Conservation (phyloP, 306 rosid genomes). For the Ormosia semicastrata region DNA sequence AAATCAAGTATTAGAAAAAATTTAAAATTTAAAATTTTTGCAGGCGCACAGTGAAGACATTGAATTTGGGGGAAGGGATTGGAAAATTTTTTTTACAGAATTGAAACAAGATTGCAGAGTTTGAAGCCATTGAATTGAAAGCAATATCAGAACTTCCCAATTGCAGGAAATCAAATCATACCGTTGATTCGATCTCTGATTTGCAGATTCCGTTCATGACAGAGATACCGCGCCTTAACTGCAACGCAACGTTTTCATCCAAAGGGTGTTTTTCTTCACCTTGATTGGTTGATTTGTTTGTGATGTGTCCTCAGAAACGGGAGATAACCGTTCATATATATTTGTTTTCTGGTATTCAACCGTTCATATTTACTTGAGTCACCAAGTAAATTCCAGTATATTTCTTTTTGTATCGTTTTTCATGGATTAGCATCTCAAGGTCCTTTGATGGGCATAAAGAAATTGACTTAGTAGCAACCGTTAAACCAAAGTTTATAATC, state of each 20-base stretch:
- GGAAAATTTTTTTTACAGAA: not conserved
- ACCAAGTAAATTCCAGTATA: no score
- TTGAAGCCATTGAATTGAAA: not conserved
- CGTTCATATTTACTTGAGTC: no score
- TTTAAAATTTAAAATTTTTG: not conserved
- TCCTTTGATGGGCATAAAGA: not conserved
- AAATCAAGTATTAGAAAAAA: conserved; percentile 9
- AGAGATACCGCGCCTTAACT: not conserved
- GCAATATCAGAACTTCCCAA: not conserved
- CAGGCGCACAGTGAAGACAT: not conserved
- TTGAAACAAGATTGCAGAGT: not conserved
- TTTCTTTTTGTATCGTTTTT: not conserved
- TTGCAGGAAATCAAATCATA: not conserved
- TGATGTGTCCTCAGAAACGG: no score
- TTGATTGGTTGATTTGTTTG: no score
- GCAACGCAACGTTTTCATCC: not conserved
- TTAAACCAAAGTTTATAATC: not conserved
- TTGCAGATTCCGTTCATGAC: not conserved
- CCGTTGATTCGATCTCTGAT: not conserved
- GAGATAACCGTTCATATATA: no score
- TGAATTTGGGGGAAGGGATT: not conserved
- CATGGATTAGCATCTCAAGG: not conserved
- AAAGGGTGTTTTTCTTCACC: not conserved
- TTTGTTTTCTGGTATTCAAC: no score
- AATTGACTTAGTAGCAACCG: not conserved